Evolutionary conservation across 768 basidiomycete species (phyloP), one percentile per base, ranked within the genome.

Genomic region (Termitomyces sp.): DNA sequence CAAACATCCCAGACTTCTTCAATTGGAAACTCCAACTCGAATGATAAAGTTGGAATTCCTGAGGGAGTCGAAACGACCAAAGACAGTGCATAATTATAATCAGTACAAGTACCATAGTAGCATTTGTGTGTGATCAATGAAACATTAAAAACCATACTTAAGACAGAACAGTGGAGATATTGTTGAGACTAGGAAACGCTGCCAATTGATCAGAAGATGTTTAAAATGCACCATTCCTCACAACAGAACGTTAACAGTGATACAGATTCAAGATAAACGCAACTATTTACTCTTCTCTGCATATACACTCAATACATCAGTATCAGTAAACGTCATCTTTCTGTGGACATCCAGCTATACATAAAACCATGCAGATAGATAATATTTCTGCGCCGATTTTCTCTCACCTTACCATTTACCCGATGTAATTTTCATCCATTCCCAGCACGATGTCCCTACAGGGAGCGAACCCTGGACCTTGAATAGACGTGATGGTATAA

Each of bases 371-470:
- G 14, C 45, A 16, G 11, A 22, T 28, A 43, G 11, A 16, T 14
- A 16, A 28, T 14, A 6, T 26, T 10, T 14, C 11, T 38, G 16
- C 11, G 3, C 22, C 14, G 7, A 46, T 46, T 14, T 46, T 28
- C 7, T 45, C 14, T 26, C 14, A 24, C 44, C 73, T 60, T 51
- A 79, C 82, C 82, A 84, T 84, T 72, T 83, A 86, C 5, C 87
- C 85, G 32, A 87, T 78, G 5, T 83, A 73, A 30, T 80, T 83
- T 11, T 86, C 87, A 7, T 87, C 87, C 3, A 85, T 87, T 40
- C 86, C 76, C 24, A 88, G 73, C 5, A 85, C 83, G 16, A 81
- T 73, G 58, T 79, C 26, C 72, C 79, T 35, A 86, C 83, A 59
- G 73, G 63, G 65, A 86, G 86, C 18, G 82, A 65, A 36, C 70